Evolutionary conservation across 192 early-diverging fungal genomes (phyloP), one percentile per base, ranked within the genome.

Genomic region (Coemansia guatemalensis): DNA sequence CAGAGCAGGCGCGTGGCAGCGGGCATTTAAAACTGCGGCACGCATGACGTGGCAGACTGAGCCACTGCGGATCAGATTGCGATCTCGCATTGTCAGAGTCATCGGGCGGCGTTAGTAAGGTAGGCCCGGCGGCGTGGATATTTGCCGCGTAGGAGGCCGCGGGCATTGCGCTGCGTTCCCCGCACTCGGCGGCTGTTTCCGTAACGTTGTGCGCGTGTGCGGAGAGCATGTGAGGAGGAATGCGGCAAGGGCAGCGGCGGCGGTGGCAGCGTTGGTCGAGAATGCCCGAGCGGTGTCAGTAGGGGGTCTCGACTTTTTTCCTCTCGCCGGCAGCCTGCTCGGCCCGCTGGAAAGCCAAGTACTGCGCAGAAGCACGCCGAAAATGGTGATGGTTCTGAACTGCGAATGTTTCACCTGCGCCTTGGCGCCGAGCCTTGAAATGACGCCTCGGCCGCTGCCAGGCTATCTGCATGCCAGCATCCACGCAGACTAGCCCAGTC

Each of bases 341-440:
- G 29, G 23, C 25, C 52, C 25, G 25, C 50, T 17, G 25, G 23
- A 53, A 53, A 53, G 2, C 52, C 49, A 35, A 24, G 22, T 44
- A 44, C 61, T 63, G 39, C 32, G 32, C 23, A 8, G 59, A 60
- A 24, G 35, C 61, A 12, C 5, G 22, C 23, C 23, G 53, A 48
- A 29, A 56, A 64, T 56, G 53, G 51, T 26, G 59, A 30, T 51
- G 55, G 53, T 33, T 52, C 59, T 60, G 64, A 67, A 57, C 69
- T 64, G 39, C 62, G 29, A 60, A 66, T 73, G 71, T 73, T 60
- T 73, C 60, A 73, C 59, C 49, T 48, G 44, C 58, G 35, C 50
- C 54, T 48, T 35, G 54, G 48, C 60, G 60, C 44, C 27, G 54
- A 50, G 6, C 41, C 20, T 53, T 24, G 27, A 21, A 17, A 41